Evolutionary conservation across 2,329 filamentous ascomycete species (phyloP), one percentile per base, ranked within the genome.

Genomic region (Cladosporium sp.): DNA sequence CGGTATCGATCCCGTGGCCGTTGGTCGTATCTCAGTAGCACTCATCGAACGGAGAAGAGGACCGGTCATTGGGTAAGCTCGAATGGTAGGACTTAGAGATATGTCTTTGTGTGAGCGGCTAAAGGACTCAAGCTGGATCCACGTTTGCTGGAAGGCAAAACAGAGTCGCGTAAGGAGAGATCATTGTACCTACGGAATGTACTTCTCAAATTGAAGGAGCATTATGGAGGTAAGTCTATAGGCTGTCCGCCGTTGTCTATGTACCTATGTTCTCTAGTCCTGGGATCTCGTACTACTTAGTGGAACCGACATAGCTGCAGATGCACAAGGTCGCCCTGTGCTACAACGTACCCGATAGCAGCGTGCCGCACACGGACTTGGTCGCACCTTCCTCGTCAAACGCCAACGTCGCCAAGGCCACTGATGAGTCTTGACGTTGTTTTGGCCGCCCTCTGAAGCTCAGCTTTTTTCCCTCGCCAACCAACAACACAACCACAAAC

Each of bases 301-400:
- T 3, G 41, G 8, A 21, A 3, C 8, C 41, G 41, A 21, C 41
- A 21, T 47, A 47, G 41, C 41, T n/a, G 41, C n/a, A 47, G n/a
- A 44, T 47, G n/a, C n/a, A 47, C 41, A 34, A 55, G 52, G 8
- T 32, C 28, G 18, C 18, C n/a, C 32, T 55, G 18, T 55, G 28
- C 28, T 11, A 55, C 52, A 11, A 55, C 52, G 18, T 6, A 30
- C 52, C 18, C 32, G 30, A 21, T 34, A 55, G 52, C 30, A 34
- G n/a, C 52, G 2, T 30, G 12, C 28, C 32, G 15, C 41, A n/a
- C 28, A 34, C 28, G 18, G 28, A 21, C 52, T 36, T n/a, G 55
- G 32, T 41, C 55, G 55, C 18, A 6, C 55, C 55, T 58, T 58
- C 55, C 55, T 55, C 55, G 14, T 24, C 55, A 36, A 58, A 41